phyloP scores from a whole-genome alignment of 805 yeast genomes.

The Lachancea kluyveri region DNA sequence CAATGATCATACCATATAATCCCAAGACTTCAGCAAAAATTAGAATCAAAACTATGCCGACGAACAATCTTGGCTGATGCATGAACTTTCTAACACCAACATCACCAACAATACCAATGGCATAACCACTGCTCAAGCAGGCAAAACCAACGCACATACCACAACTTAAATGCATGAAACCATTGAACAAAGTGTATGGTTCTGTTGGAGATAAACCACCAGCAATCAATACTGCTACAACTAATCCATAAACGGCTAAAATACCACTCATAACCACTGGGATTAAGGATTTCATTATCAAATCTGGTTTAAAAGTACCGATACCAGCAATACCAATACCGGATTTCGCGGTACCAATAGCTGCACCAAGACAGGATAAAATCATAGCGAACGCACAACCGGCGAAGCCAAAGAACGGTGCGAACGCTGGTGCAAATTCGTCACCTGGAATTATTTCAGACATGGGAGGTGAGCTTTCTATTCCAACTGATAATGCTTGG shows the following conservation, averaged over 20 bases:
- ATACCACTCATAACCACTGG: constrained; percentile 99
- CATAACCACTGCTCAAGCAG: constrained; percentile 93
- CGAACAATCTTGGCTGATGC: constrained; percentile 85
- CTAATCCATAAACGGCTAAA: constrained; percentile 92
- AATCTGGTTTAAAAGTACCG: constrained; percentile 94
- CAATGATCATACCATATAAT: constrained; percentile 90
- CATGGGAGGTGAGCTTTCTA: constrained; percentile 7
- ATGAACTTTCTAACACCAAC: constrained; percentile 84
- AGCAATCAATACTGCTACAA: constrained; percentile 92
- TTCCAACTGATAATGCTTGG: no score
- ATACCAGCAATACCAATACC: constrained; percentile 98
- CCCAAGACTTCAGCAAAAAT: constrained; percentile 91
- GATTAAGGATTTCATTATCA: constrained; percentile 89
- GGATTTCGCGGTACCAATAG: constrained; percentile 95
- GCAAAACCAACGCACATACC: constrained; percentile 96
- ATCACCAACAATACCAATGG: constrained; percentile 91
- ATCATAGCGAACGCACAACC: constrained; percentile 94
- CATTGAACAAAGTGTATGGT: constrained; percentile 82
- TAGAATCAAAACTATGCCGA: constrained; percentile 81
- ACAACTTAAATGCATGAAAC: constrained; percentile 97
- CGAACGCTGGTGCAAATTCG: constrained; percentile 82
- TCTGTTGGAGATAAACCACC: constrained; percentile 77
- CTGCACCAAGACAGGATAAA: constrained; percentile 94
- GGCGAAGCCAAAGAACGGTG: constrained; percentile 96
- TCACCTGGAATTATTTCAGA: constrained; percentile 33